Evolutionary conservation across 2,329 filamentous ascomycete species (phyloP).

Genomic region (Fusarium napiforme): DNA sequence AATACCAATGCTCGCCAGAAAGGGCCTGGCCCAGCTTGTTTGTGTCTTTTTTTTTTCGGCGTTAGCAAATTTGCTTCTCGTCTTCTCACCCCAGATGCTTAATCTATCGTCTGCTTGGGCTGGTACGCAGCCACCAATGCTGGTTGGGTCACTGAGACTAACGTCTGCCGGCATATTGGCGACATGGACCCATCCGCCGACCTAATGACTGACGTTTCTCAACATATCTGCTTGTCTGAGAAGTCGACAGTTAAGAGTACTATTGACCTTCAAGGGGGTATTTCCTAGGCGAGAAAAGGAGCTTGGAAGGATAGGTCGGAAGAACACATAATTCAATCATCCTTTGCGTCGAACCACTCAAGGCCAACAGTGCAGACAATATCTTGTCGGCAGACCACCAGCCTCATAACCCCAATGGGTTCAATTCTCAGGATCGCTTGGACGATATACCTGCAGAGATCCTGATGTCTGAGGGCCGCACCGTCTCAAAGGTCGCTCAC

Average conservation of each 20-base stretch:
- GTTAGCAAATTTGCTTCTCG: not conserved
- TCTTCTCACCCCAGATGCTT: too few relatives aligned
- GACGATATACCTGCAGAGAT: not conserved
- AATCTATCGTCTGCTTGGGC: too few relatives aligned
- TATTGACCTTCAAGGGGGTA: not conserved
- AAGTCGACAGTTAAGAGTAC: not conserved
- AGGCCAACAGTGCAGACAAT: not conserved
- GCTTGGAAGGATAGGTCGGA: not conserved
- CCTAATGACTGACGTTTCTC: not conserved
- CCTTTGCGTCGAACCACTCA: not conserved
- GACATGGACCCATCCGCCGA: rapidly evolving
- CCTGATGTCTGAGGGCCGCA: rapidly evolving
- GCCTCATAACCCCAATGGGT: not conserved
- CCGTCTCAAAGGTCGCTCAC: rapidly evolving
- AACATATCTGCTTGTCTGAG: not conserved
- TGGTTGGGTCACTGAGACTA: not conserved
- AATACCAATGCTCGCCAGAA: not conserved
- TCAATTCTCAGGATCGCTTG: not conserved
- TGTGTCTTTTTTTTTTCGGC: not conserved
- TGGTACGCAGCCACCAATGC: not conserved
- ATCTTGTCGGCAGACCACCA: not conserved
- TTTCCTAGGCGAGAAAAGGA: not conserved
- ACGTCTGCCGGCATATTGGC: not conserved
- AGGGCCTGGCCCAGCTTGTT: not conserved
- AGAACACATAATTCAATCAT: not conserved